Evolutionary conservation across 352 stramenopile species (phyloP), one percentile per base, ranked within the genome.

Genomic region (Peronospora farinosa): DNA sequence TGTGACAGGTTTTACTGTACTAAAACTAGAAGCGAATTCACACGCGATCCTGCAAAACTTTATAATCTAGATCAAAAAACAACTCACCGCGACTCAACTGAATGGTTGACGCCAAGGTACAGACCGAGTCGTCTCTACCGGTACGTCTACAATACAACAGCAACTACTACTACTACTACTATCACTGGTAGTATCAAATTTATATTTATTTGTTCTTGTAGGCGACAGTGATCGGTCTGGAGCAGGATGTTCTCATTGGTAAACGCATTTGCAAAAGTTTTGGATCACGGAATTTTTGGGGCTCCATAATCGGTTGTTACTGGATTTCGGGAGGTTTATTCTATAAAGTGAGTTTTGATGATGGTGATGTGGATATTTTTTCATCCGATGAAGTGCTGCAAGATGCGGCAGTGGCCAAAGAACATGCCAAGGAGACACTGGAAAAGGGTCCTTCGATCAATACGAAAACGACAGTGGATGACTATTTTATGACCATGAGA

Each of bases 291-390:
- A 63, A 55, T 28, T 91, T 91, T 60, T 86, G 80, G 80, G 80
- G 78, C 12, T 67, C 66, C 0, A 49, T 91, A 0, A 63, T 88
- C 28, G 58, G 60, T 30, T 69, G 65, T 37, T 91, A 91, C 51
- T 54, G 67, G 40, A 57, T 91, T 27, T 54, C 52, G 0, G 59
- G 63, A 0, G 73, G 63, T 7, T 47, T 70, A 0, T 88, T 91
- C 42, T 91, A 88, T 59, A 91, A 91, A 46, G 62, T 91, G 35
- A 75, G 69, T 62, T 91, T 91, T 50, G 80, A 91, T 31, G 80
- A 91, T 35, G 80, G 80, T 31, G 80, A 91, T 49, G 78, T 91
- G 23, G 80, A 91, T 56, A 73, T 91, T 47, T 60, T 88, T 13
- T 62, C 69, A 7, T 60, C 48, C 1, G 65, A 71, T 5, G 80